These are phyloP conservation scores for Colletotrichum neosansevieriae DNA, from an alignment of 2,329 filamentous ascomycete genomes.

Conservation along the genomic window DNA sequence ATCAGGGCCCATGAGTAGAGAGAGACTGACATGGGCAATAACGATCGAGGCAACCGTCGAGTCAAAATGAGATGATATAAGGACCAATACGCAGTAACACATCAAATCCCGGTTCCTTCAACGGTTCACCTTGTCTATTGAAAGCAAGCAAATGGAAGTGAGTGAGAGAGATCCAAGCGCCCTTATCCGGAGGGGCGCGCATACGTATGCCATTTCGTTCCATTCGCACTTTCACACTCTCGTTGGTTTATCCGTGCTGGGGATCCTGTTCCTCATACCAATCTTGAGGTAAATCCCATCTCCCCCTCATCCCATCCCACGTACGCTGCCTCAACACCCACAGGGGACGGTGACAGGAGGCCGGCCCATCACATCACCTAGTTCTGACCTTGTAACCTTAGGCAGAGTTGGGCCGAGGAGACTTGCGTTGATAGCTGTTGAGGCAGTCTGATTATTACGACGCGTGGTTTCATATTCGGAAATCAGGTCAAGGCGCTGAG, in stretches of 20 bases:
- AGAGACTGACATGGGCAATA: neutral
- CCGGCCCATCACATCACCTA: neutral
- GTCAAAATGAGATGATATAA: neutral
- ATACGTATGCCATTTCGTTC: constrained; percentile 18
- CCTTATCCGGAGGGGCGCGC: neutral
- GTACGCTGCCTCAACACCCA: neutral
- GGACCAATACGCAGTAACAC: neutral
- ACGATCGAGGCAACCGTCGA: neutral
- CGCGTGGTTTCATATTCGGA: too few relatives aligned
- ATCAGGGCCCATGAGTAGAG: constrained; percentile 2
- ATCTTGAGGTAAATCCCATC: constrained; percentile 3
- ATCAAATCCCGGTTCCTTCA: neutral
- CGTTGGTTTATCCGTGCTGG: constrained; percentile 13
- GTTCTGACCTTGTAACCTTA: neutral
- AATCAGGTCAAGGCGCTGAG: too few relatives aligned
- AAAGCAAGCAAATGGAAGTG: too few relatives aligned
- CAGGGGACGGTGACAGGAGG: neutral
- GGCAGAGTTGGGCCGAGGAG: too few relatives aligned
- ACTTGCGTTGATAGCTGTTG: too few relatives aligned
- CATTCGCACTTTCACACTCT: neutral
- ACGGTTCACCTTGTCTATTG: neutral
- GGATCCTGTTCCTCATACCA: neutral
- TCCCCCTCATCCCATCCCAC: neutral
- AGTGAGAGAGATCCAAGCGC: neutral
- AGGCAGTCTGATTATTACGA: too few relatives aligned